Evolutionary conservation across 768 basidiomycete species (phyloP), one percentile per base, ranked within the genome.

Genomic region (Mycena crocata): DNA sequence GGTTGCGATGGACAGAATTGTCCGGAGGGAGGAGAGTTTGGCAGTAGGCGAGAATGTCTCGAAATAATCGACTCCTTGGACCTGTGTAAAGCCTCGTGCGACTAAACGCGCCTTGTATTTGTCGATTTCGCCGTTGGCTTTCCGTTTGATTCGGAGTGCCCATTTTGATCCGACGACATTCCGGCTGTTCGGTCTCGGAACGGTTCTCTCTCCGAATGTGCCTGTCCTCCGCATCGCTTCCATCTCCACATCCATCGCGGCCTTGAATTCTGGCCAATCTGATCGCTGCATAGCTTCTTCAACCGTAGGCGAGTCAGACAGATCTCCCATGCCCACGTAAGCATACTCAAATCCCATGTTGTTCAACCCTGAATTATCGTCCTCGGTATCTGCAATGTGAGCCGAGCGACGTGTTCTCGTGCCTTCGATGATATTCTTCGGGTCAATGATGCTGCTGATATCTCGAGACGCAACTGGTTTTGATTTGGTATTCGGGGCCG

Each of bases 71-170:
- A 74, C 59, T 5, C 80, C 78, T 52, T 49, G 56, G 12, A 65
- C 57, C 26, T 65, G 64, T 4, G 56, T 51, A 34, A 65, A 65
- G 19, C 2, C 26, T 23, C 30, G 31, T 23, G 54, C 55, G 19
- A 64, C 44, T 8, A 64, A 31, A 10, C 51, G 50, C 0, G 73
- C 78, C 65, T 83, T 81, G 71, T 76, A 75, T 3, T 71, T 63
- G 13, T 66, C 57, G 30, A 83, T 74, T 0, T 62, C 65, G 24
- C 80, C 83, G 31, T 76, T 50, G 12, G 70, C 66, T 57, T 83
- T 74, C 34, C 72, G 70, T 68, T 84, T 85, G 57, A 77, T 69
- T 24, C 68, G 68, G 45, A 74, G 73, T 1, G 75, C 77, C 77
- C 76, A 78, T 48, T 64, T 61, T 14, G 57, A 69, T 4, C 73